These are phyloP conservation scores for Xylaria polymorpha DNA, from an alignment of 2,329 filamentous ascomycete genomes.

Conservation along the genomic window DNA sequence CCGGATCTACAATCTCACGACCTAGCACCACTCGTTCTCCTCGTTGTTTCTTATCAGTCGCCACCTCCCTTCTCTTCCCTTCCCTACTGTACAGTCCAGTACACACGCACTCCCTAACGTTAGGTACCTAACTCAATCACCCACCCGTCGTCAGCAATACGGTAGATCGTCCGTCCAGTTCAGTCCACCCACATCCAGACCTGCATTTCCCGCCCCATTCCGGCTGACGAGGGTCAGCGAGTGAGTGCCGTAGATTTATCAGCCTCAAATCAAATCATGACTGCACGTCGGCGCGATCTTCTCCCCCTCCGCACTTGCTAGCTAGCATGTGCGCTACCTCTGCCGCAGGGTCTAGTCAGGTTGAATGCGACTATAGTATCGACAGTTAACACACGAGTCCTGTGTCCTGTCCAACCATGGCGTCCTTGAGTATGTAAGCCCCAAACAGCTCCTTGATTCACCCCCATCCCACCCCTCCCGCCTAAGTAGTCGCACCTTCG, in stretches of 20 bases:
- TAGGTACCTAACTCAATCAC: no score
- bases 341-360: conserved; percentile 35
- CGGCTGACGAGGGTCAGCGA: conserved; percentile 27
- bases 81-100: not conserved
- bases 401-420: conserved; percentile 42
- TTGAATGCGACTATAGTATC: conserved; percentile 46
- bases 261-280: conserved; percentile 43
- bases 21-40: not conserved
- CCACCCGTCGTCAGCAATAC: not conserved
- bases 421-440: conserved; percentile 50
- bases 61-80: conserved; percentile 7
- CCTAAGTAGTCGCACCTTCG: not conserved
- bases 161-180: no score
- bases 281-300: conserved; percentile 45
- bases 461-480: conserved; percentile 5
- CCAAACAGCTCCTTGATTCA: conserved; percentile 25
- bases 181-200: not conserved
- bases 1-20: not conserved
- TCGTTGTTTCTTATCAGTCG: conserved; percentile 16
- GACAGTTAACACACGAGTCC: conserved; percentile 9
- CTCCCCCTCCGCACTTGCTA: conserved; percentile 40
- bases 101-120: no score
- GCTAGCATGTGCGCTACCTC: conserved; percentile 40
- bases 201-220: conserved; percentile 4
- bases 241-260: conserved; percentile 24